Base-by-base conservation (phyloP, 768 basidiomycete species). In the Amanita rubescens region DNA sequence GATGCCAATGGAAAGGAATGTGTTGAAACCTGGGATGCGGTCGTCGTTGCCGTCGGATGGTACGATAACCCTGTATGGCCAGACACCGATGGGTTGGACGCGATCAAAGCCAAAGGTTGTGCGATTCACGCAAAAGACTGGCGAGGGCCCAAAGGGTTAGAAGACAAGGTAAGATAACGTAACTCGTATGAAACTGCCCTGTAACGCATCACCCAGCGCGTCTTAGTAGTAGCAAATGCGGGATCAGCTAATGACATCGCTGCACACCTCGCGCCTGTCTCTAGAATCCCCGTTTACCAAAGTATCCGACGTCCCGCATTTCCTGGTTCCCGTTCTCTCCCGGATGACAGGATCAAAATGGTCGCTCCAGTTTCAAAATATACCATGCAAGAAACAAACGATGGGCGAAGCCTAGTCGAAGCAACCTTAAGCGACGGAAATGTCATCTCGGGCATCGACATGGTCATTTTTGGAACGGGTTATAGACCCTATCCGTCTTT, bases 211-310 rank as follows among this genome's bases (percentile, higher is more conserved):
- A 14, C n/a, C 17, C 6, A 80, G 79, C 70, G 71, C 15, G 67
- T 72, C 19, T 66, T 78, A 0, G 68, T 80, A 9, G 61, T 80
- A 3, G 79, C 75, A 10, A 79, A 79, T 20, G 79, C 75, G 17
- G 76, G 78, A 47, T 79, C 78, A 1, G 68, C 71, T 33, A 80
- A 80, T 57, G 79, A 80, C 46, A 75, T 80, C 35, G 74, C 75
- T 0, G 71, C 74, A 1, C 76, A 78, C 33, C 66, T 79, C 0
- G 69, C 68, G 0, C 53, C 68, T 0, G 62, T 77, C 12, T 69
- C 69, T 0, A 55, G 64, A 33, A 55, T 63, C 1, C 77, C 79
- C 4, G 68, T 79, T 0, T 75, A 74, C 56, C 74, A 78, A 42
- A 76, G 74, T 11, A 69, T 72, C 20, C 75, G 78, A 2, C 69